Percentiles rank a stretch among this genome's conserved stretches.
phyloP scores from a whole-genome alignment of 129 eudicot genomes.

The Artemisia tridentata region DNA sequence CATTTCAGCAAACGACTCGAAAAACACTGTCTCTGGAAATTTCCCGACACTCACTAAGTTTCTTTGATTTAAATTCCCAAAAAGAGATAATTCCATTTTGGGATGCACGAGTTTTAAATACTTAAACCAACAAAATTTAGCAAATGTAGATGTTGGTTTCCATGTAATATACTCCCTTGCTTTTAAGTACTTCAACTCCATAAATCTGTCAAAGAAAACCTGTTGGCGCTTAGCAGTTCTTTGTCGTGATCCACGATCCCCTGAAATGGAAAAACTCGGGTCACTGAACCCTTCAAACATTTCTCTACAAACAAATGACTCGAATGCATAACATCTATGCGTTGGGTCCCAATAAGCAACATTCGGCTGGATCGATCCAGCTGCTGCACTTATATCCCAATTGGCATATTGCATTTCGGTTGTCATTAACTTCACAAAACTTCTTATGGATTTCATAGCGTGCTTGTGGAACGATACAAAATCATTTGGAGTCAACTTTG shows the following conservation, averaged over 20 bases:
- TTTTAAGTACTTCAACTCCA: conserved; percentile 51
- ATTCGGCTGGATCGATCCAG: conserved; percentile 54
- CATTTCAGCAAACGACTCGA: conserved; percentile 57
- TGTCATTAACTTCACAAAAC: conserved; percentile 52
- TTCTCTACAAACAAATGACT: conserved; percentile 67
- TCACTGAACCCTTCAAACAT: conserved; percentile 65
- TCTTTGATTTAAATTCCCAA: conserved; percentile 63
- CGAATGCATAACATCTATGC: conserved; percentile 65
- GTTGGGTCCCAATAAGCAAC: conserved; percentile 44
- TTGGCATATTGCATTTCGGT: conserved; percentile 73
- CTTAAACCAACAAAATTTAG: conserved; percentile 57
- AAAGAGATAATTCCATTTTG: conserved; percentile 80
- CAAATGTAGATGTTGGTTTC: conserved; percentile 78
- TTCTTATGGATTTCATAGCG: conserved; percentile 54
- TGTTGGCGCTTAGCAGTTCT: conserved; percentile 15
- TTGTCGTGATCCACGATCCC: conserved; percentile 19
- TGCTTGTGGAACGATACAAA: conserved; percentile 48
- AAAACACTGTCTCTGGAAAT: conserved; percentile 63
- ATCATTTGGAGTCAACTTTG: conserved; percentile 54
- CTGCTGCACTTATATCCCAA: conserved; percentile 81
- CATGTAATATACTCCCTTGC: conserved; percentile 56
- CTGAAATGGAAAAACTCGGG: conserved; percentile 46
- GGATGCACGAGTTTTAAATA: conserved; percentile 75
- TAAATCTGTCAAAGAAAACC: conserved; percentile 56
- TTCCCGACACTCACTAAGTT: conserved; percentile 40